Evolutionary conservation across 2,329 filamentous ascomycete species (phyloP).

Genomic region (Fusarium transvaalense): DNA sequence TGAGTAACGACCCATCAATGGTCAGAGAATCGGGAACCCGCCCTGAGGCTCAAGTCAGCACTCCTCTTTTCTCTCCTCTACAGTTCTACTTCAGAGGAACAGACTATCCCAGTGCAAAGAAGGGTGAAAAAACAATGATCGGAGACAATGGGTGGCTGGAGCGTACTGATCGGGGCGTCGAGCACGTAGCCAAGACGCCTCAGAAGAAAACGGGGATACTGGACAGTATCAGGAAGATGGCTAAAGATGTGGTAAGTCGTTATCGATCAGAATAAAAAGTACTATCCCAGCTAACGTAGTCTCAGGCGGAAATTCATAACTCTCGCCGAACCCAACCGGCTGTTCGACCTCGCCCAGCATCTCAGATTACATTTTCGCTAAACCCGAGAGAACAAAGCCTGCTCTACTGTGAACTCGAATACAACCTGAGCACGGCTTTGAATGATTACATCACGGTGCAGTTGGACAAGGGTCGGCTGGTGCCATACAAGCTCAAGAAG

Average conservation of each 20-base stretch:
- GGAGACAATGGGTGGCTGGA: constrained; percentile 70
- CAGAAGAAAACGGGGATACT: constrained; percentile 59
- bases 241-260: constrained; percentile 66
- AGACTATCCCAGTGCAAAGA: constrained; percentile 56
- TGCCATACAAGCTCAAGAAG: constrained; percentile 64
- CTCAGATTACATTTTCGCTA: constrained; percentile 62
- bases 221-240: constrained; percentile 64
- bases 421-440: constrained; percentile 63
- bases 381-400: constrained; percentile 69
- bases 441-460: constrained; percentile 66
- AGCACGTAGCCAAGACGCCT: constrained; percentile 46
- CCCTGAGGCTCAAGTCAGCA: constrained; percentile 38
- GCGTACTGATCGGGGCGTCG: constrained; percentile 50
- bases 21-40: constrained; percentile 29
- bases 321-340: constrained; percentile 51
- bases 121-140: constrained; percentile 64
- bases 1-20: constrained; percentile 37
- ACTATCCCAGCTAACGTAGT: constrained; percentile 16
- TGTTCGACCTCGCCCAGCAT: constrained; percentile 47
- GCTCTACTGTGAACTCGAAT: constrained; percentile 71
- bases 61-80: constrained; percentile 58
- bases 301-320: constrained; percentile 55
- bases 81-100: constrained; percentile 57
- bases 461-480: constrained; percentile 67
- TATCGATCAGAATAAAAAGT: no score